Conservation (phyloP, 129 eudicot genomes). For the Escallonia rubra region DNA sequence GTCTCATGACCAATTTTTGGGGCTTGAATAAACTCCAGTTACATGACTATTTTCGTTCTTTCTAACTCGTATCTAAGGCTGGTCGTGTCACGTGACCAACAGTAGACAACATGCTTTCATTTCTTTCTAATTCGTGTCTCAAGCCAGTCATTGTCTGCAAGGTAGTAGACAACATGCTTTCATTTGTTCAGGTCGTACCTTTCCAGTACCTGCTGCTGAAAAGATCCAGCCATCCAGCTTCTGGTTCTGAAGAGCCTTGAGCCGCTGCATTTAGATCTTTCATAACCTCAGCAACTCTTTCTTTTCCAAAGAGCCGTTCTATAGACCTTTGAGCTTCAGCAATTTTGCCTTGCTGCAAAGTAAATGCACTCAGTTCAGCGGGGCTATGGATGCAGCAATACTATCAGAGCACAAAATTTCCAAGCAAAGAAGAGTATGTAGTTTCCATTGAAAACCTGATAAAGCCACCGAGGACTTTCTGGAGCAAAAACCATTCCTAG, state of each 20-base stretch:
- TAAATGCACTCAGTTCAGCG: neutral
- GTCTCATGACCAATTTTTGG: no score
- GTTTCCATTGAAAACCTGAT: conserved; percentile 48
- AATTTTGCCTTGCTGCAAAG: conserved; percentile 72
- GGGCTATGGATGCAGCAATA: neutral
- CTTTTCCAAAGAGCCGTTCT: conserved; percentile 64
- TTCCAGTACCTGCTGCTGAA: conserved; percentile 78
- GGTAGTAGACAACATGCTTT: neutral
- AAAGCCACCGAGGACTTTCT: conserved; percentile 96
- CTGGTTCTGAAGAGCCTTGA: conserved; percentile 72
- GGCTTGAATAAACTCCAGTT: no score
- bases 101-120: neutral
- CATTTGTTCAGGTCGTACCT: conserved; percentile 38
- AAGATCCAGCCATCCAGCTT: conserved; percentile 96
- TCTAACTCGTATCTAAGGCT: neutral
- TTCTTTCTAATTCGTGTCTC: no score
- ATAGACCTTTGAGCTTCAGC: conserved; percentile 70
- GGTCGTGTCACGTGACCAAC: neutral
- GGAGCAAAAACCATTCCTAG: conserved; percentile 94
- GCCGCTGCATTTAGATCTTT: conserved; percentile 47
- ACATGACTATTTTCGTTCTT: neutral
- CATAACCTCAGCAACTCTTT: conserved; percentile 77
- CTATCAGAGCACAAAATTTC: neutral
- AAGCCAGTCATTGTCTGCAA: neutral
- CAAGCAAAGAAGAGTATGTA: conserved; percentile 10